Evolutionary conservation across 805 yeast genomes (phyloP).

Genomic region (Saccharomycopsis fermentans): DNA sequence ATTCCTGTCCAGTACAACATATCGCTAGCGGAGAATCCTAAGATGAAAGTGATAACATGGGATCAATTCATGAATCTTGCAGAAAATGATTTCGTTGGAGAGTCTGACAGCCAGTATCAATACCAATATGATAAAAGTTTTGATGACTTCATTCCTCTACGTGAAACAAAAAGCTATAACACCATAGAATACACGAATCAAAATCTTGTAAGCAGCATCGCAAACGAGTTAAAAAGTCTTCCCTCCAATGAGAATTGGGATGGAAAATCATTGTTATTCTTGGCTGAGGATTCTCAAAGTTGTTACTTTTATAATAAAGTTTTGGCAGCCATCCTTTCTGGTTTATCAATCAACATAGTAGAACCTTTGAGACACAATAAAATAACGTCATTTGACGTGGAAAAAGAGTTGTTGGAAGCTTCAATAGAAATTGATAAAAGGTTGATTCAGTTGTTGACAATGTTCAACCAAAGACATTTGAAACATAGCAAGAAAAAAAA

Average conservation of each 20-base stretch:
- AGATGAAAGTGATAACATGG: constrained; percentile 7
- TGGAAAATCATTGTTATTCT: constrained; percentile 7
- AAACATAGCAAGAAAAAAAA: neutral
- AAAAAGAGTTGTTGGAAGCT: constrained; percentile 2
- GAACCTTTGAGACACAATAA: constrained; percentile 11
- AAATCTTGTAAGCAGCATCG: constrained; percentile 12
- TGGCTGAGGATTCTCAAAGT: constrained; percentile 8
- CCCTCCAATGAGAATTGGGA: constrained; percentile 14
- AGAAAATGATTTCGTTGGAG: neutral
- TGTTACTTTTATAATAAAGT: constrained; percentile 8
- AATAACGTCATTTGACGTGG: constrained; percentile 9
- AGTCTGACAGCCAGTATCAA: constrained; percentile 2
- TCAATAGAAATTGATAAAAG: neutral
- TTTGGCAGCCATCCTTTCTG: constrained; percentile 9
- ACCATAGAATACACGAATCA: constrained; percentile 14
- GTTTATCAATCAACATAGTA: constrained; percentile 3
- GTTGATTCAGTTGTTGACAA: neutral
- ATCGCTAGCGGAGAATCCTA: neutral
- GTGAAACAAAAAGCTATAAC: constrained; percentile 16
- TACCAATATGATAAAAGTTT: constrained; percentile 3
- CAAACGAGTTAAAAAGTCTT: constrained; percentile 12
- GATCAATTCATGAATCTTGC: constrained; percentile 2
- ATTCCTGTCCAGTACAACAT: neutral
- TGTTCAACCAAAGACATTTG: neutral
- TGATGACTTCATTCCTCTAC: constrained; percentile 13